Base-by-base conservation (phyloP, 2,329 filamentous ascomycete species). In the Clonostachys rosea region DNA sequence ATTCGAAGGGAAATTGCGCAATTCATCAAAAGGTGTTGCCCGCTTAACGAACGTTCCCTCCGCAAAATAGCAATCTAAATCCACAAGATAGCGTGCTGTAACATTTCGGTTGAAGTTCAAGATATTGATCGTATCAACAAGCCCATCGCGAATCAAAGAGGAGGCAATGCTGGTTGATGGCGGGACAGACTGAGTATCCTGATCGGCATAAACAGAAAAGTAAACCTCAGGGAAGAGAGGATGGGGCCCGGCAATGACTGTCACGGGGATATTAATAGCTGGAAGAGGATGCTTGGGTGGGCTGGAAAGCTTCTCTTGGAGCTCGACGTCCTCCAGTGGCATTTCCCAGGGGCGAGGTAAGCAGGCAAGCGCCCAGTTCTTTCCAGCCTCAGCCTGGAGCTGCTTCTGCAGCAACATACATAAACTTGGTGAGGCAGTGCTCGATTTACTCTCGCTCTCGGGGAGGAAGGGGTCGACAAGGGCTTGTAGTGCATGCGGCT, bases 31-130 rank as follows among this genome's bases (percentile, higher is more conserved):
- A 0, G 91, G 84, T 2, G 90, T 96, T 2, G 90, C 91, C 49
- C 94, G 86, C 70, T 96, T 95, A 48, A 96, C 85, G 65, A 99
- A 99, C 2, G 89, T 96, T 47, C 84, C 82, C 10, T 89, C 83
- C 1, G 91, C 81, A 71, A 96, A 99, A 69, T 94, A 99, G 66
- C 89, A 95, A 65, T 99, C 94, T 35, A 96, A 76, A 58, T 97
- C 91, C 59, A 96, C 95, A 35, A 99, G 73, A 57, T 90, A 94
- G 49, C 91, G 89, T 37, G 94, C 92, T 0, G 88, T 86, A 34
- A 85, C 80, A 56, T 91, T 89, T 51, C 94, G 86, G 67, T 97
- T 99, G 72, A 90, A 96, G 69, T 97, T 83, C 14, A 99, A 77
- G 45, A 90, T 85, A 62, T 96, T 96, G 68, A 99, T 94, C 0